phyloP scores from a whole-genome alignment of 805 yeast genomes.

The Saturnispora sekii region DNA sequence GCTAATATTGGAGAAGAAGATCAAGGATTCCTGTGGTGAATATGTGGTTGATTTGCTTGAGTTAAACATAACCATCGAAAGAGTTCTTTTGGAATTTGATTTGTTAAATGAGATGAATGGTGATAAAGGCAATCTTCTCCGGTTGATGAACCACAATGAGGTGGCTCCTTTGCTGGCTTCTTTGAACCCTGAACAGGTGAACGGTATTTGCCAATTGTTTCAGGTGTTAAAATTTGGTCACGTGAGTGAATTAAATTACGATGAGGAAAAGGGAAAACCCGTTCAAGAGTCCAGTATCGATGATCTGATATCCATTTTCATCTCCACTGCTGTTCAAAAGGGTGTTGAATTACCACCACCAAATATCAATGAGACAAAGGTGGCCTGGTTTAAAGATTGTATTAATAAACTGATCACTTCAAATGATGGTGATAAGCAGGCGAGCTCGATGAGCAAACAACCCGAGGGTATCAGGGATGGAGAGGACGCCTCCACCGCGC shows the following conservation, averaged over 20 bases:
- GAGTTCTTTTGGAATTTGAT: slow-evolving; percentile 12
- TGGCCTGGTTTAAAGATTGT: slow-evolving; percentile 26
- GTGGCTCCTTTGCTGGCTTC: background rate
- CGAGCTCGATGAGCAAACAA: background rate
- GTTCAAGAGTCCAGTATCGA: slow-evolving; percentile 27
- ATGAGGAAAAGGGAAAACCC: background rate
- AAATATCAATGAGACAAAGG: slow-evolving; percentile 15
- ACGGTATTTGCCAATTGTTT: slow-evolving; percentile 4
- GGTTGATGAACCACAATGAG: background rate
- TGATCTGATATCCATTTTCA: slow-evolving; percentile 36
- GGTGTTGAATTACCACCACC: slow-evolving; percentile 32
- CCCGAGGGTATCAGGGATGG: no score
- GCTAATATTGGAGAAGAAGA: background rate
- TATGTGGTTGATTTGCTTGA: slow-evolving; percentile 8
- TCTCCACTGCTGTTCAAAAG: slow-evolving; percentile 36
- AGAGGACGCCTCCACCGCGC: slow-evolving; percentile 33
- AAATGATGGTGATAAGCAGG: background rate
- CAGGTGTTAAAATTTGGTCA: slow-evolving; percentile 13
- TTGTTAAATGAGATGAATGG: background rate
- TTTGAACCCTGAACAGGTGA: background rate
- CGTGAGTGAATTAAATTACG: slow-evolving; percentile 7
- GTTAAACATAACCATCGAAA: slow-evolving; percentile 12
- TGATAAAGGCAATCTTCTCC: background rate
- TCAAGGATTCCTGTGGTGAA: background rate
- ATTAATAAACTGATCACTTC: slow-evolving; percentile 13